phyloP scores from a whole-genome alignment of 768 basidiomycete species.

The Mycena kentingensis region DNA sequence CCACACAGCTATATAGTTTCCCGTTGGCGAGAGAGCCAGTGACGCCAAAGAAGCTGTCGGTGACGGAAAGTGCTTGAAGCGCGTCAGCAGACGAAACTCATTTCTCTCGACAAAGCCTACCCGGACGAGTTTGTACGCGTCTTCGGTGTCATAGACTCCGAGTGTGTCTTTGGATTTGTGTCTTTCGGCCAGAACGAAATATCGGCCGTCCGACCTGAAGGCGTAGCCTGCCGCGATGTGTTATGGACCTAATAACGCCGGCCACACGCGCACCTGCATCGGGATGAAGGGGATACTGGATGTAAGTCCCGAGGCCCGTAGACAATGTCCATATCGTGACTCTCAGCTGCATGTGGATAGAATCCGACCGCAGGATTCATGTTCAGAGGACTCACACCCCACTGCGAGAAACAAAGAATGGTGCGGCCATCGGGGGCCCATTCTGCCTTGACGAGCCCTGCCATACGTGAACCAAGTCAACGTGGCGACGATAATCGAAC shows the following conservation, averaged over 20 bases:
- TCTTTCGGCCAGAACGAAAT: conserved; percentile 84
- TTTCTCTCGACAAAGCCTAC: conserved; percentile 42
- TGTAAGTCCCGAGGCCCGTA: conserved; percentile 74
- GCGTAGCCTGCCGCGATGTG: conserved; percentile 60
- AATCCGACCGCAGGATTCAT: not conserved
- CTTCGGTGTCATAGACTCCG: conserved; percentile 77
- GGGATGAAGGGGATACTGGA: conserved; percentile 83
- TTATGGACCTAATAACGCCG: not conserved
- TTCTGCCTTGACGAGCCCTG: conserved; percentile 75
- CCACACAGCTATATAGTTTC: conserved; percentile 78
- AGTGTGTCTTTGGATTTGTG: conserved; percentile 89
- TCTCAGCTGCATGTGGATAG: conserved; percentile 58
- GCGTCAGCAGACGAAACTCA: conserved; percentile 30
- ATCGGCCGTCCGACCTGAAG: conserved; percentile 78
- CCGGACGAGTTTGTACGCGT: conserved; percentile 71
- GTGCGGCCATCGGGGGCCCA: conserved; percentile 88
- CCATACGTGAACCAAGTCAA: not conserved
- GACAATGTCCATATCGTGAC: conserved; percentile 85
- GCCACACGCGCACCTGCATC: conserved; percentile 59
- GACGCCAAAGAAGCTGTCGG: conserved; percentile 75
- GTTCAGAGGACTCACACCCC: conserved; percentile 71
- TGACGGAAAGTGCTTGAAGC: conserved; percentile 69
- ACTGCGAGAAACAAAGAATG: conserved; percentile 88
- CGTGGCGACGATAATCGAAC: conserved; percentile 24
- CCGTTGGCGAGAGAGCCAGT: conserved; percentile 73